Base-by-base conservation (phyloP, 2,329 filamentous ascomycete genomes). In the Fonsecaea pedrosoi region DNA sequence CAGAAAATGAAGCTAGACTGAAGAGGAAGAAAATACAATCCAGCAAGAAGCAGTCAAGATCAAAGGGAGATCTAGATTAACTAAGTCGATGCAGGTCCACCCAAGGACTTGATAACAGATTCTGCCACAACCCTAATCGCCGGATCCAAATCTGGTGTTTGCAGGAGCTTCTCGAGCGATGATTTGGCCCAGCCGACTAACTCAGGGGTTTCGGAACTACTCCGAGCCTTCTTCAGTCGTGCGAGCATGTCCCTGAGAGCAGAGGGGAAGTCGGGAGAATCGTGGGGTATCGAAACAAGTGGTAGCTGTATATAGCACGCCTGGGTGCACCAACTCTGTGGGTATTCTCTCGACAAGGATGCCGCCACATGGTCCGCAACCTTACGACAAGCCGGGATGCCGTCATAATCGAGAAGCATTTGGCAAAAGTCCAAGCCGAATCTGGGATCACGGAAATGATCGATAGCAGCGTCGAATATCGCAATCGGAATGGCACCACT, bases 401-500 rank as follows among this genome's bases (percentile, higher is more conserved):
- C 81, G 21, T 84, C 82, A 77, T 96, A 97, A 5, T 84, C 81
- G 2, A 87, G 83, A 70, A 96, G 90, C 80, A 96, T 86, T 74
- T 90, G 82, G 78, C 95, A 98, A 79, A 97, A 97, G 25, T 85
- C 81, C 73, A 90, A 88, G 2, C 88, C 92, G 6, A 92, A 84
- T 0, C 82, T 81, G 1, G 88, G 79, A 67, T 86, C 86, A 1
- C 91, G 88, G 60, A 90, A 86, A 73, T 97, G 89, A 77, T 90
- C 92, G 81, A 89, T 88, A 5, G 93, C 90, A 25, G 92, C 88
- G 74, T 97, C 92, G 75, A 97, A 97, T 56, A 99, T 92, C 45
- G 94, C 93, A 64, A 93, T 86, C 1, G 95, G 94, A 72, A 99
- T 97, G 15, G 92, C 95, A n/a, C 95, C 95, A 67, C 91, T 92